Base-by-base conservation (phyloP, 345 rosid genomes). In the Camelina neglecta region DNA sequence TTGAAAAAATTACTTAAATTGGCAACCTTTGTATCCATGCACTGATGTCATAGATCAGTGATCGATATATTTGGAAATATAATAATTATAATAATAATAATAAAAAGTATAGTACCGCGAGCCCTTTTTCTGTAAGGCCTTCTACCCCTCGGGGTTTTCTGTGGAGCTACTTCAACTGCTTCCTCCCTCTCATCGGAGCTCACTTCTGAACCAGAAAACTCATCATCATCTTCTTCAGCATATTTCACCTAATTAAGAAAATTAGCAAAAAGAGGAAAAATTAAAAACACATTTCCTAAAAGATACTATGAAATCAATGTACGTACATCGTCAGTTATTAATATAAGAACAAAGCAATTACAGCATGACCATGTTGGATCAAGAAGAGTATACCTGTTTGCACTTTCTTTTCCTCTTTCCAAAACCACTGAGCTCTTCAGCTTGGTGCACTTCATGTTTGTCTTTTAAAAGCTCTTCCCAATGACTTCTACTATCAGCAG, bases 391-490 rank as follows among this genome's bases (percentile, higher is more conserved):
- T 82, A 92, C 98, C 93, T 88, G 89, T 75, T 92, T 90, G 60
- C 93, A 78, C 64, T 77, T 86, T 83, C 98, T 84, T 80, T 90
- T 95, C 71, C 98, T 93, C 75, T 95, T 95, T 48, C 94, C 99
- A 69, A 95, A 79, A 39, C 90, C 75, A 74, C 79, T 90, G 50
- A 77, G 83, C 84, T 90, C 91, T 80, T 86, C 91, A 51, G 79
- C 75, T 78, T 89, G 90, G 11, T 88, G 87, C 84, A 69, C 86
- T 82, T 90, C 92, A 21, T 81, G 82, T 47, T 67, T 85, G 60
- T 82, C 96, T 81, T 79, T 86, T 13, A 89, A 80, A 82, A 92
- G 79, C 51, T 89, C 90, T 65, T 90, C 89, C 98, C 98, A 92
- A 54, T 73, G 85, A 69, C 56, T 84, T 73, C 81, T 26, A 82